phyloP scores from a whole-genome alignment of 2,329 filamentous ascomycete species.

The Penicillium nordicum region DNA sequence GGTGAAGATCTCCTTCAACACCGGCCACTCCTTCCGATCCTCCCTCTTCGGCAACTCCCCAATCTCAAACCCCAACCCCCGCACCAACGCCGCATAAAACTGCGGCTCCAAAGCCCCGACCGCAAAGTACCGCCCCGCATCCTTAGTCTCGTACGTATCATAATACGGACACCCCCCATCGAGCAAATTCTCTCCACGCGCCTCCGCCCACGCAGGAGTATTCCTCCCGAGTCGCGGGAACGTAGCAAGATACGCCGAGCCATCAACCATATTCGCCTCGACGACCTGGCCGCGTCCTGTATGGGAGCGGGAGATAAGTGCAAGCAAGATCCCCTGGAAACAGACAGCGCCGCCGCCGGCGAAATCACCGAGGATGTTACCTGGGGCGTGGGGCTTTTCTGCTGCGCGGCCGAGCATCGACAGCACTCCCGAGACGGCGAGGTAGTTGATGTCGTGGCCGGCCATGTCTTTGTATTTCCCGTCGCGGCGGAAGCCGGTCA shows the following conservation, averaged over 20 bases:
- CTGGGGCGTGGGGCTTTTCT: slow-evolving; percentile 72
- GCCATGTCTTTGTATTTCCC: slow-evolving; percentile 85
- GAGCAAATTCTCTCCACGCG: slow-evolving; percentile 71
- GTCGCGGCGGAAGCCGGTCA: slow-evolving; percentile 87
- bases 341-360: slow-evolving; percentile 81
- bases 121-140: slow-evolving; percentile 70
- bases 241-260: slow-evolving; percentile 70
- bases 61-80: slow-evolving; percentile 60
- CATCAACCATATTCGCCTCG: slow-evolving; percentile 96
- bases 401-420: slow-evolving; percentile 68
- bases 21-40: slow-evolving; percentile 65
- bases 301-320: slow-evolving; percentile 63
- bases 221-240: slow-evolving; percentile 69
- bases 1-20: slow-evolving; percentile 60
- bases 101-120: slow-evolving; percentile 88
- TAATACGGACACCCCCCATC: slow-evolving; percentile 88
- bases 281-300: slow-evolving; percentile 79
- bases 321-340: slow-evolving; percentile 77
- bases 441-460: slow-evolving; percentile 94
- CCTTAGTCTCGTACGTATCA: slow-evolving; percentile 79
- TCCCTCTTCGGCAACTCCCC: slow-evolving; percentile 48
- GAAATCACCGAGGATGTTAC: slow-evolving; percentile 85
- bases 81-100: slow-evolving; percentile 69
- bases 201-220: slow-evolving; percentile 58
- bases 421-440: slow-evolving; percentile 79